These are phyloP conservation scores for Erodium trifolium DNA, from an alignment of 441 rosid genomes.

Conservation along the genomic window DNA sequence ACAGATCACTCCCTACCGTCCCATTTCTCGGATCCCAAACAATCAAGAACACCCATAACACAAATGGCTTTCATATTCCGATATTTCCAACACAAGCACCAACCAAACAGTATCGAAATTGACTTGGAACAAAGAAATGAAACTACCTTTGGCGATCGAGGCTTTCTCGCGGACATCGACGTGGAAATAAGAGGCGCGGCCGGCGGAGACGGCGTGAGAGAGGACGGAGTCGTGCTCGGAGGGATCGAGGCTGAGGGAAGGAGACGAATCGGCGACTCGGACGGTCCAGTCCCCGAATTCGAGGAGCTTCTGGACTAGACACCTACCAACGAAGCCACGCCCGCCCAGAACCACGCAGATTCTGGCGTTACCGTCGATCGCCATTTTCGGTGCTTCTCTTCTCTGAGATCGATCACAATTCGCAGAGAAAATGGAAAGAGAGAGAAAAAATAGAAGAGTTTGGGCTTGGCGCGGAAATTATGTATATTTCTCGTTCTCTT, in stretches of 20 bases:
- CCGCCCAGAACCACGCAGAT: slow-evolving; percentile 83
- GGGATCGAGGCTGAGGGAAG: slow-evolving; percentile 38
- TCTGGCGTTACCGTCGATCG: slow-evolving; percentile 38
- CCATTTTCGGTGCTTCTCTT: slow-evolving; percentile 12
- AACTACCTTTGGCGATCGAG: slow-evolving; percentile 42
- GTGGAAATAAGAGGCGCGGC: slow-evolving; percentile 51
- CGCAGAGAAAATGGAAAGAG: no score
- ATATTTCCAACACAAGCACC: no score
- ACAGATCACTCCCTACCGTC: neutral
- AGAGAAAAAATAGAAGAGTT: no score
- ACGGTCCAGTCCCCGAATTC: slow-evolving; percentile 61
- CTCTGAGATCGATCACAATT: neutral
- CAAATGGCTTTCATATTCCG: neutral
- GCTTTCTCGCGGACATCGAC: slow-evolving; percentile 57
- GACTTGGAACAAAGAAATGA: no score
- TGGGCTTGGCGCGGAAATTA: no score
- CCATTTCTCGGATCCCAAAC: no score
- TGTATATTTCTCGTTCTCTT: no score
- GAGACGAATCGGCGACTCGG: slow-evolving; percentile 67
- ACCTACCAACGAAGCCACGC: slow-evolving; percentile 65
- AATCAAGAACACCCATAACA: neutral
- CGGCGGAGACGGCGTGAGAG: slow-evolving; percentile 48
- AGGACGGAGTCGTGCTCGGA: slow-evolving; percentile 47
- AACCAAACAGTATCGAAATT: no score
- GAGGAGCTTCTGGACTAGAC: slow-evolving; percentile 60